Evolutionary conservation across 306 rosid species (phyloP), one percentile per base, ranked within the genome.

Genomic region (Oxytropis ochrocephala): DNA sequence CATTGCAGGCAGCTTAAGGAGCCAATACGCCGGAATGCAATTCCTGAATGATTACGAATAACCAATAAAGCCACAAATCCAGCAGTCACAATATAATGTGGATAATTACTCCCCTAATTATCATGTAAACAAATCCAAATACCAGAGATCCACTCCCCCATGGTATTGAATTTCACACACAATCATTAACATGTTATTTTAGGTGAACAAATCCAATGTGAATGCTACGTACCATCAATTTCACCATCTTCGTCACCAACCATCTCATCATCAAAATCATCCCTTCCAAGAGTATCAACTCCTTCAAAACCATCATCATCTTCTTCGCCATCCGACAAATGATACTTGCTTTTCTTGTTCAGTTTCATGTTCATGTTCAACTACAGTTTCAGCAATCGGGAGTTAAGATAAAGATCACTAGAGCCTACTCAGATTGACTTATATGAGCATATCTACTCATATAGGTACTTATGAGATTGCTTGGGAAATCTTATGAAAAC

Each of bases 251-350:
- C 86, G 4, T 83, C 84, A 46, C 79, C 82, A 12, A 76, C 57
- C 66, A 87, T 44, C 27, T 94, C 92, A 27, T 85, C 98, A 75
- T 85, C 95, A 66, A 79, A 90, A 78, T 91, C 97, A 79, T 94
- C 97, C 70, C 84, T 85, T 67, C 69, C 94, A 17, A 85, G 72
- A 21, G 77, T 78, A 69, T 85, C 88, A 57, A 87, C 76, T 65
- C 83, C 85, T 52, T 76, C 81, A 51, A 76, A 85, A 6, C 81
- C 94, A 18, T 85, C 94, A 18, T 85, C 96, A 14, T 94, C 97
- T 39, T 93, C 97, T 49, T 86, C 99, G 72, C 85, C 97, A 43
- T 94, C 97, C 0, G 91, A 84, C 78, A 94, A 88, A 57, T 88
- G 89, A 67, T 75, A 91, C 84, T 85, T 91, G 83, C 88, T 84